phyloP scores from a whole-genome alignment of 352 stramenopile genomes.

The Peronospora belbahrii region DNA sequence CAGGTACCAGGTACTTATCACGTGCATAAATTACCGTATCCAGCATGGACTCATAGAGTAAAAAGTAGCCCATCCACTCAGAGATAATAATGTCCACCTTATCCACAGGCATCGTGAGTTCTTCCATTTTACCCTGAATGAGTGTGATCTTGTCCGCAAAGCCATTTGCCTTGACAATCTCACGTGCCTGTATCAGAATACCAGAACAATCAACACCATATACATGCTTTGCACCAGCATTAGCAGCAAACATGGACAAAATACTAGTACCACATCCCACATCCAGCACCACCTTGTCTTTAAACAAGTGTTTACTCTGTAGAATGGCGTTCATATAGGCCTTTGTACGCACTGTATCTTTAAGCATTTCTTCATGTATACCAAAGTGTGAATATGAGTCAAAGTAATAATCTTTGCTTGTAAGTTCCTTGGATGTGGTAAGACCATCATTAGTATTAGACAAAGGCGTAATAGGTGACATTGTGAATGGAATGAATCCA shows the following conservation, averaged over 20 bases:
- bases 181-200: conserved; percentile 89
- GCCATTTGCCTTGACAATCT: conserved; percentile 94
- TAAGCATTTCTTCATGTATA: conserved; percentile 99
- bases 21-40: conserved; percentile 94
- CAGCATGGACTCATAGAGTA: conserved; percentile 97
- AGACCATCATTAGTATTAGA: no score
- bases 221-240: conserved; percentile 89
- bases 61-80: conserved; percentile 99
- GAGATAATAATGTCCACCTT: conserved; percentile 97
- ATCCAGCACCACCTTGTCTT: conserved; percentile 95
- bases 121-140: conserved; percentile 92
- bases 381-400: conserved; percentile 97
- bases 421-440: conserved; percentile 49
- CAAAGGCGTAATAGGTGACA: conserved; percentile 28
- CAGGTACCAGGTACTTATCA: conserved; percentile 92
- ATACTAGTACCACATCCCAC: conserved; percentile 96
- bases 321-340: conserved; percentile 97
- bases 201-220: conserved; percentile 94
- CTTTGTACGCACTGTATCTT: conserved; percentile 94
- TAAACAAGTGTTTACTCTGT: conserved; percentile 94
- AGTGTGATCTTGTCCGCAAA: conserved; percentile 92
- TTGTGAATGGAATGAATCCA: conserved; percentile 4
- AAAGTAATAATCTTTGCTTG: conserved; percentile 97
- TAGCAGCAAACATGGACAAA: conserved; percentile 94
- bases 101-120: conserved; percentile 87